These are phyloP conservation scores for Auricularia sp. DNA, from an alignment of 768 basidiomycete genomes.

Conservation along the genomic window DNA sequence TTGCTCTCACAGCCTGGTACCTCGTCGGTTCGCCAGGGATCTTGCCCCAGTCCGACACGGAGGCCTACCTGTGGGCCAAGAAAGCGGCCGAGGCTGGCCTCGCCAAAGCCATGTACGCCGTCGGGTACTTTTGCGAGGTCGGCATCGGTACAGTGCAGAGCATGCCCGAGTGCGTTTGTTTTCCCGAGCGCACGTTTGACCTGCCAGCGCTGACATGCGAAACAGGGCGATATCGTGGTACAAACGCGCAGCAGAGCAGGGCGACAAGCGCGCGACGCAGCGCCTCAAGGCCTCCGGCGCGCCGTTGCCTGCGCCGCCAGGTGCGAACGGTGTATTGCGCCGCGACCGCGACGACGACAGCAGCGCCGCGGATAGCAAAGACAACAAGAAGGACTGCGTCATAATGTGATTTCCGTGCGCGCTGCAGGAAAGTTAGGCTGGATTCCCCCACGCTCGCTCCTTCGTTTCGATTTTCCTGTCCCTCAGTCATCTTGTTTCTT, in stretches of 20 bases:
- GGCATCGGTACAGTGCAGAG: conserved; percentile 73
- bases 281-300: conserved; percentile 57
- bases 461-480: neutral
- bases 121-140: conserved; percentile 95
- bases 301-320: conserved; percentile 49
- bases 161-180: conserved; percentile 47
- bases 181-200: neutral
- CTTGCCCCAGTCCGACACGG: conserved; percentile 95
- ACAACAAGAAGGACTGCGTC: conserved; percentile 65
- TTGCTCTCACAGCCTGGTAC: conserved; percentile 98
- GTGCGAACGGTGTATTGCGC: conserved; percentile 47
- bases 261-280: conserved; percentile 87
- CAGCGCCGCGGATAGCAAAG: conserved; percentile 33
- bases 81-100: conserved; percentile 88
- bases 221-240: conserved; percentile 68
- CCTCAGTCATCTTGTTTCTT: neutral
- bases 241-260: conserved; percentile 80
- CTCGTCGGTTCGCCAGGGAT: conserved; percentile 97
- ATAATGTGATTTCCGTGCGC: conserved; percentile 52
- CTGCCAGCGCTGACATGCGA: neutral
- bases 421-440: neutral
- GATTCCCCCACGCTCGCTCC: neutral
- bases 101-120: conserved; percentile 93
- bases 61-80: conserved; percentile 95
- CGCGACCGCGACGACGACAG: conserved; percentile 34